Evolutionary conservation across 1,139 yeast species (phyloP).

Genomic region (Taphrina flavorubra): DNA sequence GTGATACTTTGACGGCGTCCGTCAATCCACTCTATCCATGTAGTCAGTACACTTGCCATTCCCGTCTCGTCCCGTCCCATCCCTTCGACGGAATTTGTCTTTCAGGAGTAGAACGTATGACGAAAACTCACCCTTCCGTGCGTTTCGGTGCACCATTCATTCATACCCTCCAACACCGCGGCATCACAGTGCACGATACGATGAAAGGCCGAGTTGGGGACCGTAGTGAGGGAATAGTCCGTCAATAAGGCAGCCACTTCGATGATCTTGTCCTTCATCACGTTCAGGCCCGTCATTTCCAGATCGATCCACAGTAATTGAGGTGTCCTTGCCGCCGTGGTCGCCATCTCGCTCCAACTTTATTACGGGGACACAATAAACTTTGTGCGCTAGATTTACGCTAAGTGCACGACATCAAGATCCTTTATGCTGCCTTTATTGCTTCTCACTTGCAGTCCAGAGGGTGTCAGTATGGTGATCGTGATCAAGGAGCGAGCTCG

Average conservation of each 20-base stretch:
- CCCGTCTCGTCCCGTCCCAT: too few relatives aligned
- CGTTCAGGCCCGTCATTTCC: constrained; percentile 88
- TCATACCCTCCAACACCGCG: constrained; percentile 71
- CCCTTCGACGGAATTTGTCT: too few relatives aligned
- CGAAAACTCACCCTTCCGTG: constrained; percentile 59
- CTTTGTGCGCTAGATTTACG: too few relatives aligned
- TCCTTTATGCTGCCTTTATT: too few relatives aligned
- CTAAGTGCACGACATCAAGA: too few relatives aligned
- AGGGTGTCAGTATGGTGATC: too few relatives aligned
- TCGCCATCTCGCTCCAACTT: too few relatives aligned
- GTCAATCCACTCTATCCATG: constrained; percentile 68
- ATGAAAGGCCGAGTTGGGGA: constrained; percentile 75
- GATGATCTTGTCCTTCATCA: constrained; percentile 70
- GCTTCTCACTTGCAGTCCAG: too few relatives aligned
- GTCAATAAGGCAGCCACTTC: constrained; percentile 92
- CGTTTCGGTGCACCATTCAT: constrained; percentile 81
- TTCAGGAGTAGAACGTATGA: too few relatives aligned
- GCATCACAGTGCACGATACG: constrained; percentile 76
- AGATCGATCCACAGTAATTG: constrained; percentile 38
- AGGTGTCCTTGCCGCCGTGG: neutral
- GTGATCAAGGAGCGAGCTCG: too few relatives aligned
- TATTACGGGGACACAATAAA: too few relatives aligned
- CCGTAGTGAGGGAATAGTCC: constrained; percentile 72
- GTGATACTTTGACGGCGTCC: constrained; percentile 64
- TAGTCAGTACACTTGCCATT: neutral